These are phyloP conservation scores for Thalassiosira hispida DNA, from an alignment of 352 stramenopile species.

Conservation along the genomic window DNA sequence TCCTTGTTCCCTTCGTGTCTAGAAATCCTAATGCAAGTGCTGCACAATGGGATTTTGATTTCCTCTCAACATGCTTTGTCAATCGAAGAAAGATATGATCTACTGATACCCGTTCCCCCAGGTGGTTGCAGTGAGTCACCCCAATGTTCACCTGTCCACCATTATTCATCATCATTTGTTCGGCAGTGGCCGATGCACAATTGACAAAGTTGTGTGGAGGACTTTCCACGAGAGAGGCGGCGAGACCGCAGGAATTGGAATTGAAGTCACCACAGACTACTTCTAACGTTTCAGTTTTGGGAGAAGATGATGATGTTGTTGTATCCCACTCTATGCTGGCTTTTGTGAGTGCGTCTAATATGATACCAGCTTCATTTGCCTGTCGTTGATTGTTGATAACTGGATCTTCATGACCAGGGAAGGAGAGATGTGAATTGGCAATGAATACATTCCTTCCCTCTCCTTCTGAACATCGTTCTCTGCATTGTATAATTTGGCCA, in stretches of 20 bases:
- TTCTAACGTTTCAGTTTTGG: constrained; percentile 22
- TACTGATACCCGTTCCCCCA: constrained; percentile 45
- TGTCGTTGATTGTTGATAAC: constrained; percentile 40
- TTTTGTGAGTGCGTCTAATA: constrained; percentile 34
- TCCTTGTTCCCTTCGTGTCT: constrained; percentile 45
- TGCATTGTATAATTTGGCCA: constrained; percentile 52
- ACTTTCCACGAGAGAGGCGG: constrained; percentile 27
- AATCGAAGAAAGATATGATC: constrained; percentile 55
- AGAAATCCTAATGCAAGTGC: constrained; percentile 51
- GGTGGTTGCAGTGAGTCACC: constrained; percentile 52
- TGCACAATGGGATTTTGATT: constrained; percentile 23
- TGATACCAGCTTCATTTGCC: constrained; percentile 35
- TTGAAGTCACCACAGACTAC: constrained; percentile 53
- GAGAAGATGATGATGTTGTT: constrained; percentile 12
- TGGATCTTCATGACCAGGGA: constrained; percentile 37
- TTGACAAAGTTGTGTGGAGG: constrained; percentile 46
- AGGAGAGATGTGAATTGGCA: constrained; percentile 54
- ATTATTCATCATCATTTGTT: constrained; percentile 35
- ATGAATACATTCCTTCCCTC: constrained; percentile 33
- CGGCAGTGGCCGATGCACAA: constrained; percentile 36
- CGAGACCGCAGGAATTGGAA: constrained; percentile 40
- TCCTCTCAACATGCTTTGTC: background rate
- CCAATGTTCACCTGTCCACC: constrained; percentile 49
- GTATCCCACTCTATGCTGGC: background rate
- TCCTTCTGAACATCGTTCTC: constrained; percentile 10